Conservation (phyloP, 31 red algal genomes). For the Asparagopsis taxiformis region DNA sequence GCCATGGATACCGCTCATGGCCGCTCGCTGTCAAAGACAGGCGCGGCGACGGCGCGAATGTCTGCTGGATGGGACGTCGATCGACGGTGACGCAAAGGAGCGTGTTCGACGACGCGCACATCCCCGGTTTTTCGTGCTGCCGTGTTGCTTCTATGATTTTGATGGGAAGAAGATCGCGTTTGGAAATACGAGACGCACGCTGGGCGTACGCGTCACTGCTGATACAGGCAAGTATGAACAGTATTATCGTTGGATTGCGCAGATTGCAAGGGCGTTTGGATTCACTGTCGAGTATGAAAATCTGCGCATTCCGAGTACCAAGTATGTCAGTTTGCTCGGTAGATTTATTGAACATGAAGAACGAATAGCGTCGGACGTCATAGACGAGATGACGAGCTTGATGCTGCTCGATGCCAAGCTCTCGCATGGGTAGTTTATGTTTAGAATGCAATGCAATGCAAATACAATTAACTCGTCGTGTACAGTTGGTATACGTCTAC, state of each 20-base stretch:
- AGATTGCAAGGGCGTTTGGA: slow-evolving; percentile 18
- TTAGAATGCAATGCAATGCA: too few relatives aligned
- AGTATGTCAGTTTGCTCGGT: slow-evolving; percentile 41
- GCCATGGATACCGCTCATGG: slow-evolving; percentile 50
- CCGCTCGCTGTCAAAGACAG: slow-evolving; percentile 19
- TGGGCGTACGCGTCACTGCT: slow-evolving; percentile 2
- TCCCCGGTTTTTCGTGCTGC: slow-evolving; percentile 40
- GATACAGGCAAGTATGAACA: slow-evolving; percentile 45
- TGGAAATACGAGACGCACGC: slow-evolving; percentile 28
- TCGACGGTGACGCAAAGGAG: background rate
- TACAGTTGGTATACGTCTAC: too few relatives aligned
- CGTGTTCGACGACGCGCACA: slow-evolving; percentile 9
- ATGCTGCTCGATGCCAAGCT: slow-evolving; percentile 30
- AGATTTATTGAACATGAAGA: slow-evolving; percentile 30
- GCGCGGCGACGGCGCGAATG: slow-evolving; percentile 4
- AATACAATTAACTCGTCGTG: too few relatives aligned
- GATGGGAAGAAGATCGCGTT: slow-evolving; percentile 40
- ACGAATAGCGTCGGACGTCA: slow-evolving; percentile 9
- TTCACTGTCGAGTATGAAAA: slow-evolving; percentile 41
- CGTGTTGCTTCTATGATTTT: slow-evolving; percentile 65
- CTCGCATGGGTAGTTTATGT: slow-evolving; percentile 12
- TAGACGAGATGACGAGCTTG: slow-evolving; percentile 29
- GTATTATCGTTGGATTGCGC: slow-evolving; percentile 40
- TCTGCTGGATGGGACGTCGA: background rate
- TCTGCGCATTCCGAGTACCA: slow-evolving; percentile 48